phyloP scores from a whole-genome alignment of 1,284 basidiomycete genomes.

The Sutorius eximius region DNA sequence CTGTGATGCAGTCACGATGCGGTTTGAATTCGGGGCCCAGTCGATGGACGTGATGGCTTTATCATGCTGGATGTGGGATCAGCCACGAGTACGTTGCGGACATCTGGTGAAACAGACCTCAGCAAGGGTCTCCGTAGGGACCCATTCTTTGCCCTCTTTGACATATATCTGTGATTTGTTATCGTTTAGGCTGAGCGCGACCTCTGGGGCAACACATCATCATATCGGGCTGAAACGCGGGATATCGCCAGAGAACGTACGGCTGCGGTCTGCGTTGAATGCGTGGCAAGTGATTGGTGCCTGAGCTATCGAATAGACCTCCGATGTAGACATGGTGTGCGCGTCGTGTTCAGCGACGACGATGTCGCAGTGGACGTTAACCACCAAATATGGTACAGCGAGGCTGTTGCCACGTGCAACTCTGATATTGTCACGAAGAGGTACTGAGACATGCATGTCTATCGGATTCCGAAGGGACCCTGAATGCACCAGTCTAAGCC shows the following conservation, averaged over 20 bases:
- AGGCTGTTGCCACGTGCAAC: conserved; percentile 14
- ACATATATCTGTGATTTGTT: conserved; percentile 87
- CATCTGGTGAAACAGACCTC: conserved; percentile 58
- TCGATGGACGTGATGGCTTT: conserved; percentile 98
- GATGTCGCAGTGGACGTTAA: not conserved
- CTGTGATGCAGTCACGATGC: conserved; percentile 97
- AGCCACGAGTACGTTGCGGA: not conserved
- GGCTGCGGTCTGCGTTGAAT: conserved; percentile 87
- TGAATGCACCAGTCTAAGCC: too few species aligned
- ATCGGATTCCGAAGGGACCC: too few species aligned
- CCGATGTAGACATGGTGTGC: conserved; percentile 64
- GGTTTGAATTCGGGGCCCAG: conserved; percentile 96
- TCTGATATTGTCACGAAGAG: not conserved
- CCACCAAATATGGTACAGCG: too few species aligned
- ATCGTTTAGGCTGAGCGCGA: conserved; percentile 90
- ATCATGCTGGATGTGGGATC: conserved; percentile 75
- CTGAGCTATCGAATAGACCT: conserved; percentile 78
- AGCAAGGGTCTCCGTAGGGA: conserved; percentile 74
- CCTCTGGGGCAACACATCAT: conserved; percentile 53
- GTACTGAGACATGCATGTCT: too few species aligned
- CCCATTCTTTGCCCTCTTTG: conserved; percentile 72
- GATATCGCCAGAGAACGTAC: conserved; percentile 48
- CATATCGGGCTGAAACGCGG: conserved; percentile 4
- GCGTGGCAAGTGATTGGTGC: conserved; percentile 88
- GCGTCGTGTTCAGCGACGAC: not conserved